Evolutionary conservation across 2,329 filamentous ascomycete species (phyloP).

Genomic region (Tolypocladium sp.): DNA sequence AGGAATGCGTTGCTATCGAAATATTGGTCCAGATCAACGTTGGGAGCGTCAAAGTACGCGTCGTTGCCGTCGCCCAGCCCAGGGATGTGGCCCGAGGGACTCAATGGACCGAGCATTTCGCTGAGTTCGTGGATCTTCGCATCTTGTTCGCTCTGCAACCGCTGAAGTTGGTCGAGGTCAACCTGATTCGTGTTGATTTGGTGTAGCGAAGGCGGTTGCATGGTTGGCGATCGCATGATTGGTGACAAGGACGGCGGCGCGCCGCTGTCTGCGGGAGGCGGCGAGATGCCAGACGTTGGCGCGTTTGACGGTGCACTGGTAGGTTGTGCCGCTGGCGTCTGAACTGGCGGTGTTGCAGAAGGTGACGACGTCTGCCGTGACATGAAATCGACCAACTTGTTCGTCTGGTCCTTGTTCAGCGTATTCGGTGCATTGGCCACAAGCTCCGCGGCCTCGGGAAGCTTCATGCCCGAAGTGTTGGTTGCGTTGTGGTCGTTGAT

Average conservation of each 20-base stretch:
- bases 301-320: neutral
- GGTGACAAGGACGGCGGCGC: slow-evolving; percentile 36
- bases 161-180: slow-evolving; percentile 70
- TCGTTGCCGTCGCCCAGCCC: slow-evolving; percentile 44
- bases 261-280: slow-evolving; percentile 13
- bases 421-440: slow-evolving; percentile 47
- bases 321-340: slow-evolving; percentile 5
- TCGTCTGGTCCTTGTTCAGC: slow-evolving; percentile 47
- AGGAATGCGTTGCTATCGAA: slow-evolving; percentile 34
- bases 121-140: slow-evolving; percentile 67
- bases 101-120: slow-evolving; percentile 67
- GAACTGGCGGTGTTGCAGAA: slow-evolving; percentile 11
- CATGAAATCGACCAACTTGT: slow-evolving; percentile 51
- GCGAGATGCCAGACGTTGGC: neutral
- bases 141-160: slow-evolving; percentile 71
- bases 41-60: slow-evolving; percentile 24
- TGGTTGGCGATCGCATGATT: slow-evolving; percentile 32
- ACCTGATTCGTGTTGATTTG: slow-evolving; percentile 60
- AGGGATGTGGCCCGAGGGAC: slow-evolving; percentile 69
- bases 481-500: slow-evolving; percentile 55
- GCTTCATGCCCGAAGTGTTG: slow-evolving; percentile 37
- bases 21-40: slow-evolving; percentile 42
- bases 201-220: slow-evolving; percentile 43
- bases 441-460: slow-evolving; percentile 40
- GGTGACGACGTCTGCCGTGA: slow-evolving; percentile 29